Percentiles rank a stretch among this genome's conserved stretches.
phyloP scores from a whole-genome alignment of 768 basidiomycete genomes.

The Lactarius sanguifluus region DNA sequence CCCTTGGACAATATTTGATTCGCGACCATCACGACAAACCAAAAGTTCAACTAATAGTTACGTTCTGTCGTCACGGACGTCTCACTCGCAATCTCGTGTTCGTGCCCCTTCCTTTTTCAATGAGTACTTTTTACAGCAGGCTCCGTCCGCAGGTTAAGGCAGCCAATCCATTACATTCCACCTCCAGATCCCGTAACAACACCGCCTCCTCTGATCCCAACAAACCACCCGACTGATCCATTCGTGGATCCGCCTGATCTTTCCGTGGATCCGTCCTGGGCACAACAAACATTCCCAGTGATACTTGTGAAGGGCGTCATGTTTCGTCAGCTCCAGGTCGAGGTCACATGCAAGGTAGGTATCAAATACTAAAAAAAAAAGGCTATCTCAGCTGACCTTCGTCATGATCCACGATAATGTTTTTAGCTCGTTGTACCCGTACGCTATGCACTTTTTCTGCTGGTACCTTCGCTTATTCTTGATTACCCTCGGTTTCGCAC shows the following conservation, averaged over 20 bases:
- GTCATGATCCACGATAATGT: not conserved
- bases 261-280: conserved; percentile 2
- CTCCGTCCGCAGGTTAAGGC: not conserved
- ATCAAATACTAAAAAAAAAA: not conserved
- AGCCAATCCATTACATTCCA: conserved; percentile 2
- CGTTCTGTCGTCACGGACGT: conserved; percentile 15
- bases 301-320: conserved; percentile 22
- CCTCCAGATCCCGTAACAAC: not conserved
- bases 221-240: not conserved
- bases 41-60: conserved; percentile 16
- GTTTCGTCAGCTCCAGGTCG: not conserved
- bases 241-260: not conserved
- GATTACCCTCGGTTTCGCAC: conserved; percentile 2
- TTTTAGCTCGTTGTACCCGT: conserved; percentile 18
- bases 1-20: not conserved
- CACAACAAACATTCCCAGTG: conserved; percentile 5
- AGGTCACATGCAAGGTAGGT: conserved; percentile 24
- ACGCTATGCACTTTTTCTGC: not conserved
- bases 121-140: not conserved
- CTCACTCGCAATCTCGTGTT: conserved; percentile 13
- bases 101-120: conserved; percentile 8
- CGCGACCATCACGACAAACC: not conserved
- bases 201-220: not conserved
- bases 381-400: not conserved
- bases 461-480: not conserved